Base-by-base conservation (phyloP, 2,329 filamentous ascomycete genomes). In the Exserohilum rostratum region DNA sequence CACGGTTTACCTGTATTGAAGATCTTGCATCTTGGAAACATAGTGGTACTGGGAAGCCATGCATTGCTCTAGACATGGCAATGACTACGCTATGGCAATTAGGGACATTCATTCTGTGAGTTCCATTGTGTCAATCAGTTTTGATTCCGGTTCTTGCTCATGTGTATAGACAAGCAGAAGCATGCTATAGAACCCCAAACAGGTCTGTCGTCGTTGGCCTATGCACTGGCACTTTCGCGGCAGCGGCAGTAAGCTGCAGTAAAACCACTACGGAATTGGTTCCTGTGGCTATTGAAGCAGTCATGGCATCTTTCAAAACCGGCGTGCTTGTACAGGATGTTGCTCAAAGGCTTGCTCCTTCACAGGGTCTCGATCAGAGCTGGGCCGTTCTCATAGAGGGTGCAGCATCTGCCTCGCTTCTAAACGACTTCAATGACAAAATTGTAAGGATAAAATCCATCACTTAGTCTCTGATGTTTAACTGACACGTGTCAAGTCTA, bases 51-150 rank as follows among this genome's bases (percentile, higher is more conserved):
- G 44, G 50, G 3, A 55, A 52, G 30, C 37, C 29, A 47, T 46
- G 45, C 30, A 31, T 53, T 22, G 39, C 58, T 27, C 43, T 63
- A 18, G 55, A 66, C 27, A 57, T 55, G 45, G 58, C 58, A 31
- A 38, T 62, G 13, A 57, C 50, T 27, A 57, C 46, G 12, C 31
- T 64, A 35, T 58, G 57, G 47, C 60, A 65, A 35, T 37, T 65
- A 25, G 62, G 46, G 17, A n/a, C 12, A 7, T 63, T 64, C 46
- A 52, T 61, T 20, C 42, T 45, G 42, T 45, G 29, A 45, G 42
- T 45, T 12, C 2, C 2, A 33, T 43, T 3, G 5, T 43, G 2
- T 30, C 13, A 18, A 29, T 27, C n/a, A n/a, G n/a, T n/a, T n/a
- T n/a, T 18, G 11, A 31, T 35, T 17, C 9, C 10, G 15, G 6